Evolutionary conservation across 2,329 filamentous ascomycete species (phyloP), one percentile per base, ranked within the genome.

Genomic region (Cercospora sp.): DNA sequence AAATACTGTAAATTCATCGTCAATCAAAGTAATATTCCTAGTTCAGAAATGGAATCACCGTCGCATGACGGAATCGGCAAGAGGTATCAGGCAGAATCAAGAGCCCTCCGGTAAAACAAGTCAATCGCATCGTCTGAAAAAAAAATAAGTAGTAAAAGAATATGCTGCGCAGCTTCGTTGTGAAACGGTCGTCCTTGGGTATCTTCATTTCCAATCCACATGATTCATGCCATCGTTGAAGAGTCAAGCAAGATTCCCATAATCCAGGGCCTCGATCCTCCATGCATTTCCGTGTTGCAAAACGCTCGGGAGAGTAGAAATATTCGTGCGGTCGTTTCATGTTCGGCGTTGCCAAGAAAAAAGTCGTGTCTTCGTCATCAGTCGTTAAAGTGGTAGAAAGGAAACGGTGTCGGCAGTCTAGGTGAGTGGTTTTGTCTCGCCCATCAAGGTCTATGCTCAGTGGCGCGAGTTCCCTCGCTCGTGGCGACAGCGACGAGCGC

Each of bases 401-500:
- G 45, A 20, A 12, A 48, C 13, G 64, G 45, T 3, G 30, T 62
- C 30, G 7, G 42, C 23, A 28, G 53, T 39, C 23, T 26, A 16
- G 31, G 10, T 23, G 18, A 23, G 20, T 20, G 42, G 51, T 45
- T 33, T 39, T 33, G n/a, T 53, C n/a, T 16, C 18, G 33, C 9
- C 13, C 16, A 20, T 58, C 55, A 75, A 42, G 69, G 72, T 13
- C 71, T 71, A 60, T 73, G 70, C 62, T 77, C 75, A 9, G 72
- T 74, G n/a, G 73, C 76, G 10, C 75, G 77, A 42, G 80, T 83
- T 57, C 71, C 71, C 75, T 88, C 87, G 69, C 84, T 85, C 2
- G 87, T 89, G 4, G 88, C 87, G 51, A 89, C 87, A 5, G 87
- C 87, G n/a, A 90, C 87, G 8, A 90, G 82, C 26, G 87, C 86